Evolutionary conservation across 495 filamentous ascomycete species (phyloP).

Genomic region (Delitschia confertaspora): DNA sequence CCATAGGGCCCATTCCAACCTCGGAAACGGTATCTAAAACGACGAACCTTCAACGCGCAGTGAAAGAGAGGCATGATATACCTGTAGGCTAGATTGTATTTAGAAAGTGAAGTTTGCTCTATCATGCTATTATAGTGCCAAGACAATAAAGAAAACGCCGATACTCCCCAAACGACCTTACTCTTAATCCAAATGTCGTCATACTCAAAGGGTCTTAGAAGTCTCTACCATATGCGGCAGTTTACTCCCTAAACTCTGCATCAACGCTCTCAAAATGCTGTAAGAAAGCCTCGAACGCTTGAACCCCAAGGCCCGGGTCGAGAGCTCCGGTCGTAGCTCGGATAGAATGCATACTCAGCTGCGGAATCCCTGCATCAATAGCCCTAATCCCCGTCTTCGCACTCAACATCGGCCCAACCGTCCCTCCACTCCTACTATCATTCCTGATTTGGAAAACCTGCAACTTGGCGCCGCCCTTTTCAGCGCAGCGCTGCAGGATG

Average conservation of each 20-base stretch:
- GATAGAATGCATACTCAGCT: constrained; percentile 91
- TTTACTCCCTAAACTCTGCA: constrained; percentile 66
- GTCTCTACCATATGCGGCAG: too few species aligned
- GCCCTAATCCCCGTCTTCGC: constrained; percentile 71
- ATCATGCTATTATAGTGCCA: too few species aligned
- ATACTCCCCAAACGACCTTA: too few species aligned
- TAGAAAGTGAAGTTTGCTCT: too few species aligned
- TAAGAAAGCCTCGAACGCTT: constrained; percentile 83
- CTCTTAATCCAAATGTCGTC: too few species aligned
- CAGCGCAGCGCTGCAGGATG: constrained; percentile 64
- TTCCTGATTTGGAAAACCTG: constrained; percentile 96
- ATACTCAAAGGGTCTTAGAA: too few species aligned
- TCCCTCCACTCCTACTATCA: constrained; percentile 77
- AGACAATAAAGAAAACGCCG: too few species aligned
- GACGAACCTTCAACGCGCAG: too few species aligned
- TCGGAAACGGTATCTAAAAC: too few species aligned
- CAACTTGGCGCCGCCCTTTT: constrained; percentile 54
- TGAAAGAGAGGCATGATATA: too few species aligned
- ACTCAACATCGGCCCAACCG: constrained; percentile 88
- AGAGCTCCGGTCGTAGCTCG: constrained; percentile 78
- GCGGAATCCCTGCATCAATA: constrained; percentile 83
- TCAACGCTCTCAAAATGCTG: constrained; percentile 84
- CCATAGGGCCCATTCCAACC: too few species aligned
- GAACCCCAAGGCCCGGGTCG: constrained; percentile 82
- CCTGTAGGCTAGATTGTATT: too few species aligned